Evolutionary conservation across 352 stramenopile genomes (phyloP), one percentile per base, ranked within the genome.

Genomic region (Aphanomyces stellatus): DNA sequence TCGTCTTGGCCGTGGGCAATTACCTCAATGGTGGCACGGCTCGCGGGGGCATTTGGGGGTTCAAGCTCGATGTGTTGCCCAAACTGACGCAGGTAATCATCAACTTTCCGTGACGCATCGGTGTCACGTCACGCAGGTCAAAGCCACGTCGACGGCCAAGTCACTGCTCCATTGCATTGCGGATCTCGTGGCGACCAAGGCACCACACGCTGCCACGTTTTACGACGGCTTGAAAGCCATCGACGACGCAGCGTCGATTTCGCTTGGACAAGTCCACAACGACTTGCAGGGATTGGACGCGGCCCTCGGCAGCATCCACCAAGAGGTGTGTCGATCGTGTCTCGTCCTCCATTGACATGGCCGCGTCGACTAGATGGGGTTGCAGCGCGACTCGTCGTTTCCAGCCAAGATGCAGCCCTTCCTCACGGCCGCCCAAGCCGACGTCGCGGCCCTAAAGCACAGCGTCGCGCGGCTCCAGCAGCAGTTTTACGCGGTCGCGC

Each of bases 1-100:
- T 78, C 24, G 65, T 82, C 27, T 60, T 81, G 19, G 69, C 71
- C 27, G 33, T 85, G 2, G 77, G 77, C 34, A 85, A 85, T 61
- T 79, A 79, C 61, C 56, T 85, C 28, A 85, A 85, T 61, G 72
- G 61, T 31, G 71, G 69, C 11, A 77, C 62, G 4, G 22, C 51
- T 15, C 69, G 73, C 17, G 75, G 77, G 27, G 72, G 70, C 40
- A 71, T 72, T 8, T 80, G 69, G 51, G 77, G 77, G 28, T 85
- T 83, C 74, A 78, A 75, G 53, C 64, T 83, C 25, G 74, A 79
- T 35, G 60, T 69, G n/a, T 61, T 84, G n/a, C 34, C 25, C 51
- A 84, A 84, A 70, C 71, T 84, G 25, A 43, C 53, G 27, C 64
- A 64, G 51, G 70, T 79, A 35, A 56, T 19, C 49, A 8, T 56